Evolutionary conservation across 78 protist species (phyloP).

Genomic region (slime mould (Dictyostelium discoideum)): DNA sequence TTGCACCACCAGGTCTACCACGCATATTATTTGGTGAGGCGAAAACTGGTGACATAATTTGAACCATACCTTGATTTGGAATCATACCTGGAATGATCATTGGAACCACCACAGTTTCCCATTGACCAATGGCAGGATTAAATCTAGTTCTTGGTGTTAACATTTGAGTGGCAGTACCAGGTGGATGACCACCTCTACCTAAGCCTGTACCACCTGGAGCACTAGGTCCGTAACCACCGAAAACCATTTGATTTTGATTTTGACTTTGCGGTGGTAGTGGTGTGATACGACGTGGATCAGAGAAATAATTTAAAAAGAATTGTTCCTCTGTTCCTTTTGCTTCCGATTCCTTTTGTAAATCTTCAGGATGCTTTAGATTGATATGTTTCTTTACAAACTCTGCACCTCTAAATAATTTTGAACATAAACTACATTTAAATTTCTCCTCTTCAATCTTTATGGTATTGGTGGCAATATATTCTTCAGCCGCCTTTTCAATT

Average conservation of each 20-base stretch:
- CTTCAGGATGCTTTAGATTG: slow-evolving; percentile 70
- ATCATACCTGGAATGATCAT: slow-evolving; percentile 24
- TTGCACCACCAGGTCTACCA: slow-evolving; percentile 19
- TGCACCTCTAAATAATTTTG: slow-evolving; percentile 56
- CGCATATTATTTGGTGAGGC: slow-evolving; percentile 15
- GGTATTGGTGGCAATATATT: slow-evolving; percentile 49
- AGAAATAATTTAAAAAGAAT: slow-evolving; percentile 76
- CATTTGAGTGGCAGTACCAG: neutral
- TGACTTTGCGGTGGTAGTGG: slow-evolving; percentile 28
- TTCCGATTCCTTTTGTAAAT: slow-evolving; percentile 37
- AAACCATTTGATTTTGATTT: neutral
- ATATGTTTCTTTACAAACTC: slow-evolving; percentile 76
- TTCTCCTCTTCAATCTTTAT: slow-evolving; percentile 60
- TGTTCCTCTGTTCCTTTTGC: slow-evolving; percentile 53
- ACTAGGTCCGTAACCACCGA: neutral
- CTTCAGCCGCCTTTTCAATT: slow-evolving; percentile 45
- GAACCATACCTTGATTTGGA: neutral
- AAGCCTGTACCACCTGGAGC: neutral
- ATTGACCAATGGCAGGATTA: slow-evolving; percentile 23
- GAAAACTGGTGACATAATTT: slow-evolving; percentile 47
- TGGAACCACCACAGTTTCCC: slow-evolving; percentile 32
- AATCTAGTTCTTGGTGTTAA: slow-evolving; percentile 19
- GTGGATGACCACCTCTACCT: neutral
- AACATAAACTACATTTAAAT: slow-evolving; percentile 43
- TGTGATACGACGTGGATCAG: slow-evolving; percentile 62